Evolutionary conservation across 1,284 basidiomycete genomes (phyloP).

Genomic region (Schizophyllum amplum): DNA sequence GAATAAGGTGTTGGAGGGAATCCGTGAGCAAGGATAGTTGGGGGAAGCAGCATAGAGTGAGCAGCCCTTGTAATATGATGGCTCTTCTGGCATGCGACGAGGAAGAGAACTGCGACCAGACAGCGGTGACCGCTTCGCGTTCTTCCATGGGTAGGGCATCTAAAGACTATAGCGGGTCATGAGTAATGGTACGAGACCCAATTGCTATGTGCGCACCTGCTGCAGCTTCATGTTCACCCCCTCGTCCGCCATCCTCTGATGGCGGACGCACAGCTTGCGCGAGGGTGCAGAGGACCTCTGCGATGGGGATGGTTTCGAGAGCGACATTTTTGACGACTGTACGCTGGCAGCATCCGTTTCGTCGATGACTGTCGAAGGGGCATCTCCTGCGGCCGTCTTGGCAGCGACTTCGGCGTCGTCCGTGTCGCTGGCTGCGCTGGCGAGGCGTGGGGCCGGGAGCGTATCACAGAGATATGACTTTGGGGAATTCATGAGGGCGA

Average conservation of each 20-base stretch:
- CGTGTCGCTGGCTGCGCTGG: conserved; percentile 14
- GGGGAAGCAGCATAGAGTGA: conserved; percentile 99
- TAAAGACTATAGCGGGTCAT: conserved; percentile 63
- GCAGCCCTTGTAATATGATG: conserved; percentile 91
- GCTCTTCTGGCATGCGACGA: conserved; percentile 87
- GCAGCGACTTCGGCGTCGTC: not conserved
- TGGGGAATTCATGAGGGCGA: conserved; percentile 16
- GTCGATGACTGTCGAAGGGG: not conserved
- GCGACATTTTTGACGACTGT: not conserved
- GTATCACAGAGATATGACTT: conserved; percentile 48
- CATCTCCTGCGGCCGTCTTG: not conserved
- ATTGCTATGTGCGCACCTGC: conserved; percentile 49
- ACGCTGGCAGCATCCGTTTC: conserved; percentile 4
- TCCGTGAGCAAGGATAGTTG: conserved; percentile 97
- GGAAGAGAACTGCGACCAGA: conserved; percentile 97
- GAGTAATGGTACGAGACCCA: not conserved
- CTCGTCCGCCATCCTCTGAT: conserved; percentile 97
- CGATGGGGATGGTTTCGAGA: not conserved
- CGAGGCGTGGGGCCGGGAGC: conserved; percentile 54
- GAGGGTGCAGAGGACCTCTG: conserved; percentile 10
- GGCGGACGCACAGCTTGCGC: conserved; percentile 80
- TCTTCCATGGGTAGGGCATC: conserved; percentile 89
- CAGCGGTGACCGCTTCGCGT: conserved; percentile 82
- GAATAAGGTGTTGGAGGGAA: conserved; percentile 85
- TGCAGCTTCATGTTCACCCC: conserved; percentile 91